phyloP scores from a whole-genome alignment of 805 yeast genomes.

The Candida corydali region DNA sequence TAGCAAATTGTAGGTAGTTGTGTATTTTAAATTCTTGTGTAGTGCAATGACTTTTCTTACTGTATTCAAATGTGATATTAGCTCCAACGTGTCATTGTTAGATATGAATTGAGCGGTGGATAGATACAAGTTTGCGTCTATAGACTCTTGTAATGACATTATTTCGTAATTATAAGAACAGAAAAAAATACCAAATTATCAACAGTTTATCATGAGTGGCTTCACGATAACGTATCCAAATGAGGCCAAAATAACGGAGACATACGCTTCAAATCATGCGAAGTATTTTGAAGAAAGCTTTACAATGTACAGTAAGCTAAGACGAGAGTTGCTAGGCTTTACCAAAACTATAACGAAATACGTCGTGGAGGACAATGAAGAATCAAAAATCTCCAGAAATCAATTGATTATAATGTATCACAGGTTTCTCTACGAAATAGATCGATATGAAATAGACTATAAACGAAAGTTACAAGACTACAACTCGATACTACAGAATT shows the following conservation, averaged over 20 bases:
- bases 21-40: conserved; percentile 2
- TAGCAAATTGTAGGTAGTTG: conserved; percentile 8
- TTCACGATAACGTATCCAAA: conserved; percentile 4
- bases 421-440: conserved; percentile 26
- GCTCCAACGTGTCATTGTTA: neutral
- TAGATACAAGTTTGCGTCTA: conserved; percentile 1
- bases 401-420: conserved; percentile 4
- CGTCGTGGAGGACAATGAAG: neutral
- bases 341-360: neutral
- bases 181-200: neutral
- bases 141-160: conserved; percentile 1
- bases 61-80: conserved; percentile 1
- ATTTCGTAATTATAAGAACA: neutral
- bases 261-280: conserved; percentile 17
- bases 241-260: conserved; percentile 1
- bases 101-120: neutral
- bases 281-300: conserved; percentile 30
- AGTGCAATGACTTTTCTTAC: neutral
- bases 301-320: conserved; percentile 26
- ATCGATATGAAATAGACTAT: conserved; percentile 22
- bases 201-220: neutral
- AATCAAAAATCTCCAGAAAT: neutral
- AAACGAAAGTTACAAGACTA: conserved; percentile 15
- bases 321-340: conserved; percentile 21
- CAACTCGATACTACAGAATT: conserved; percentile 12